Base-by-base conservation (phyloP, 108 stramenopile genomes). In the Schizochytrium sp. region DNA sequence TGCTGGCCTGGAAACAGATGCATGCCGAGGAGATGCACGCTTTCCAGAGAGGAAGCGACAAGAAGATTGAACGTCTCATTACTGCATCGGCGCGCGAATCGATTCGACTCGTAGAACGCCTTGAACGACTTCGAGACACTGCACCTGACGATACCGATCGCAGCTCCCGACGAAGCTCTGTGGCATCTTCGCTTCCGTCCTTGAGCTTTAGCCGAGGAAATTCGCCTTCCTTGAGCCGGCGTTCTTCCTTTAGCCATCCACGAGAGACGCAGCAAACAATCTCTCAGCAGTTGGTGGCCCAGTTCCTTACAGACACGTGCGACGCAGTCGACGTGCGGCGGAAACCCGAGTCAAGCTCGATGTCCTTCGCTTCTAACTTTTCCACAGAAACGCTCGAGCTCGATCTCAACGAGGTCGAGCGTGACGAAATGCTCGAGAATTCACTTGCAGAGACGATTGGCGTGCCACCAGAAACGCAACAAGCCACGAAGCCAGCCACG, bases 301-400 rank as follows among this genome's bases (percentile, higher is more conserved):
- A 69, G 8, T 69, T 69, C 25, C 41, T 69, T 10, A 12, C 63
- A 12, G 63, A 69, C 21, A 8, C 41, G 63, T 14, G 41, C 41
- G 41, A 23, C 6, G 63, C 34, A 34, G 34, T 34, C 34, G 34
- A 34, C 34, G 34, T 10, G 41, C 43, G 25, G 6, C 76, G 76
- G 19, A 43, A 53, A 23, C 48, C 44, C 45, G 48, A 69, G 14
- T 8, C 18, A 10, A 34, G 34, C 63, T 14, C 41, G 10, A 28
- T 28, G 45, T 83, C 76, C 1, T 83, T 83, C 4, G 6, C 51
- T 16, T 83, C 76, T 1, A 83, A 83, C 6, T 83, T 83, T 3
- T 83, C 76, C 23, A 83, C 76, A 6, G 76, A 83, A 6, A 83
- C 76, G n/a, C n/a, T 83, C 19, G 76, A 83, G 76, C 76, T 83